A percentile compares a stretch with the other conserved stretches of the same genome.
Evolutionary conservation across 2,329 filamentous ascomycete genomes (phyloP).

Genomic region (Hypoxylon sp.): DNA sequence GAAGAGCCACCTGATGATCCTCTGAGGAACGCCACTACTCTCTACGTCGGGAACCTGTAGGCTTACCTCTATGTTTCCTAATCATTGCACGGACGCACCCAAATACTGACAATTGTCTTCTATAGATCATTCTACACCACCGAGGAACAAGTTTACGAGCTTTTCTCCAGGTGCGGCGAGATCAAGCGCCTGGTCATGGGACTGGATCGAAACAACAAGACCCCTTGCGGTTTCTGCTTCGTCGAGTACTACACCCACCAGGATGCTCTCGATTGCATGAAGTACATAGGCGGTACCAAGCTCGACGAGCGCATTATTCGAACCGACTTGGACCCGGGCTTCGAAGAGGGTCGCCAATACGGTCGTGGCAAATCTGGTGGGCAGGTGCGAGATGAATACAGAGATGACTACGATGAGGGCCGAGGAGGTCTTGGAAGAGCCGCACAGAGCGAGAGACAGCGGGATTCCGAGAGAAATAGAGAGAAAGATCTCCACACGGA

Average conservation of each 20-base stretch:
- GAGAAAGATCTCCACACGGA: constrained; percentile 58
- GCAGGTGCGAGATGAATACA: constrained; percentile 97
- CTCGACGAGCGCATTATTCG: constrained; percentile 96
- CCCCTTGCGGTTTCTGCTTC: constrained; percentile 98
- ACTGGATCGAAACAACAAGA: constrained; percentile 95
- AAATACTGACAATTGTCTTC: constrained; percentile 35
- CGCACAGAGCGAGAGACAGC: constrained; percentile 64
- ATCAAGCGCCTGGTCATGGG: constrained; percentile 99
- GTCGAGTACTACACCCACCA: constrained; percentile 99
- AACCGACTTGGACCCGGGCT: constrained; percentile 94
- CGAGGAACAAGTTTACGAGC: constrained; percentile 97
- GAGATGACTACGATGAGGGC: constrained; percentile 96
- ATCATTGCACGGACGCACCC: background rate
- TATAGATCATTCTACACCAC: constrained; percentile 94
- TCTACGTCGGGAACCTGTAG: constrained; percentile 96
- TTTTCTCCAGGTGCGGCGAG: constrained; percentile 96
- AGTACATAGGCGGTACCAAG: constrained; percentile 98
- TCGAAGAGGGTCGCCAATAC: constrained; percentile 95
- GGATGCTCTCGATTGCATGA: constrained; percentile 97
- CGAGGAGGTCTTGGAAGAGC: constrained; percentile 89
- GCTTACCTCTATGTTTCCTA: constrained; percentile 49
- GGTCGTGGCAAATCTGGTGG: constrained; percentile 95
- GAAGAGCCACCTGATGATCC: constrained; percentile 77
- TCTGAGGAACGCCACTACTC: constrained; percentile 87
- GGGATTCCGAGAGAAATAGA: constrained; percentile 57